Conservation (phyloP, 2,329 filamentous ascomycete species). For the Mariannaea elegans region DNA sequence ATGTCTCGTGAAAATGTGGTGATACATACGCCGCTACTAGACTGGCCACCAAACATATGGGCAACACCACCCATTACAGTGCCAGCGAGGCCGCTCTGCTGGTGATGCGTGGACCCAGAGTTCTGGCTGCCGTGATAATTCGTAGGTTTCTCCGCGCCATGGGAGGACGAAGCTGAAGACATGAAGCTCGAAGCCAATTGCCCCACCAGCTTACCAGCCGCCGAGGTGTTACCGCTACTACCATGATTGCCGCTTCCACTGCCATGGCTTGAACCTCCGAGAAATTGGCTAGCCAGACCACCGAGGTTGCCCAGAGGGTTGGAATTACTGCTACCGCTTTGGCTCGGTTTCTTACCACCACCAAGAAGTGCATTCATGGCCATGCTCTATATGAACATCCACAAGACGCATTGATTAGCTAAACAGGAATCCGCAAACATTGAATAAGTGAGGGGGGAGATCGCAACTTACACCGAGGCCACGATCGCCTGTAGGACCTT, state of each 20-base stretch:
- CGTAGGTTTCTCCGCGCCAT: conserved; percentile 54
- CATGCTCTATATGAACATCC: conserved; percentile 56
- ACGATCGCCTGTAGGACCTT: conserved; percentile 66
- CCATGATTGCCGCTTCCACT: conserved; percentile 41
- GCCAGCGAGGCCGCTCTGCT: conserved; percentile 60
- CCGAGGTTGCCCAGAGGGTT: conserved; percentile 51
- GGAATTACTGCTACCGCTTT: conserved; percentile 44
- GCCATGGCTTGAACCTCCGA: conserved; percentile 46
- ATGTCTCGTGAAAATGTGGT: neutral
- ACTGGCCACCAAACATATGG: conserved; percentile 61
- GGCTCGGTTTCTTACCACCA: conserved; percentile 51
- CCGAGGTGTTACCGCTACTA: conserved; percentile 50
- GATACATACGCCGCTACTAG: conserved; percentile 46
- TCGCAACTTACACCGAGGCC: conserved; percentile 68
- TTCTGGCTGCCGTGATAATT: conserved; percentile 60
- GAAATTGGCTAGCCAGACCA: conserved; percentile 57
- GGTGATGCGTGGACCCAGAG: conserved; percentile 48
- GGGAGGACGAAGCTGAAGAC: conserved; percentile 47
- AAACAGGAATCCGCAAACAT: neutral
- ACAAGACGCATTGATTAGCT: conserved; percentile 6
- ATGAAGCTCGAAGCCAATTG: conserved; percentile 66
- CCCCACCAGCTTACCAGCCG: conserved; percentile 65
- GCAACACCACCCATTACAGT: conserved; percentile 64
- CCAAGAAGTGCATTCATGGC: conserved; percentile 68
- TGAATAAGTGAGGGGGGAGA: neutral